phyloP scores from a whole-genome alignment of 75 land plant species.

The Ceratopteris richardii region DNA sequence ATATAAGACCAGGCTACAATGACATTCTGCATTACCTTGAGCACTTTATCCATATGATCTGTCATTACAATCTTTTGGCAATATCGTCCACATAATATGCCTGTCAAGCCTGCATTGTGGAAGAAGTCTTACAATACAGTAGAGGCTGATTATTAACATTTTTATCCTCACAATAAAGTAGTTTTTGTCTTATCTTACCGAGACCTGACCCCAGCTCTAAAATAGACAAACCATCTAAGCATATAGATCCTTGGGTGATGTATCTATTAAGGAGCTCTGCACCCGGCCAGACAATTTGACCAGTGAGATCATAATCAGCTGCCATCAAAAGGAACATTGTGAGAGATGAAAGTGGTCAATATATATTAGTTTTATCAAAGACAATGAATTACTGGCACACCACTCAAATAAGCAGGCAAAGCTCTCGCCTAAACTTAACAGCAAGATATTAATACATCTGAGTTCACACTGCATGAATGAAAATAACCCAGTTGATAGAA shows the following conservation, averaged over 20 bases:
- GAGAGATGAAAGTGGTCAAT: too few species aligned
- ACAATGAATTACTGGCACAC: too few species aligned
- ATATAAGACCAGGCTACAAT: too few species aligned
- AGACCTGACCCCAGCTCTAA: constrained; percentile 94
- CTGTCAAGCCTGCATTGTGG: constrained; percentile 65
- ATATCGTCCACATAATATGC: constrained; percentile 74
- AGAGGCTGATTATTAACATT: too few species aligned
- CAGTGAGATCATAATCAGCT: constrained; percentile 97
- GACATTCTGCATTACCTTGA: constrained; percentile 50
- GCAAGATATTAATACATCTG: too few species aligned
- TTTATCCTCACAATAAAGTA: too few species aligned
- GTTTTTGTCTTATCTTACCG: constrained; percentile 41
- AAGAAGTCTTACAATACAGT: neutral
- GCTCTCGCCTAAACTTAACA: too few species aligned
- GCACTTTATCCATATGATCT: constrained; percentile 85
- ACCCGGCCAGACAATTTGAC: constrained; percentile 96
- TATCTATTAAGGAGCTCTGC: constrained; percentile 73
- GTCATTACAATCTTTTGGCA: constrained; percentile 70
- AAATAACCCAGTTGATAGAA: too few species aligned
- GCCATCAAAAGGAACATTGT: too few species aligned
- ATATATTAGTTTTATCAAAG: too few species aligned
- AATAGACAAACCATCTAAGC: constrained; percentile 47
- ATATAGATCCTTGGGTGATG: constrained; percentile 36
- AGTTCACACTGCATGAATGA: too few species aligned
- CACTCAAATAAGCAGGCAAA: too few species aligned